These are phyloP conservation scores for Jaltomata sinuosa DNA, from an alignment of 257 asterid species.

Conservation along the genomic window DNA sequence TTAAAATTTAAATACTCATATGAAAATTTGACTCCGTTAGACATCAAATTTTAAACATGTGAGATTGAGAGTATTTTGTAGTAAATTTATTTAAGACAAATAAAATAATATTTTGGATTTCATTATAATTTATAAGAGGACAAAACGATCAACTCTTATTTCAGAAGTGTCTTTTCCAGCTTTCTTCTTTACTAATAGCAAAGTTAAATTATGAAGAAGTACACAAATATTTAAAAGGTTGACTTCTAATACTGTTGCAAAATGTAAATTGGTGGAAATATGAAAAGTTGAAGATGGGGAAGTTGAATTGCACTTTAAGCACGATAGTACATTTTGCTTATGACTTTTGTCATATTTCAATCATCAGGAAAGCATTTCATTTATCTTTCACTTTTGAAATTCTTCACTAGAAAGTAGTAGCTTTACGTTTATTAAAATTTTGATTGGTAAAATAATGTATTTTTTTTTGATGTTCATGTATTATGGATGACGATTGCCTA, in stretches of 20 bases:
- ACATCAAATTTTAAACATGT: background rate
- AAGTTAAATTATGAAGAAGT: background rate
- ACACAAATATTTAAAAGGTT: background rate
- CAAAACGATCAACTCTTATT: background rate
- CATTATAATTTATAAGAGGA: background rate
- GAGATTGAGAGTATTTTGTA: background rate
- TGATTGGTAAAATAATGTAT: too few species aligned
- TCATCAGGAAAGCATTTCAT: background rate
- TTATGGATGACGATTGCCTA: background rate
- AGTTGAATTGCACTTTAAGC: background rate
- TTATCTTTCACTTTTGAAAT: background rate
- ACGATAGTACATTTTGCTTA: background rate
- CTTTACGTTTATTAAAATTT: background rate
- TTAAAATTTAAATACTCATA: too few species aligned
- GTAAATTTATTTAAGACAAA: background rate
- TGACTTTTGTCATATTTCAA: background rate
- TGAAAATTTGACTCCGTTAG: too few species aligned
- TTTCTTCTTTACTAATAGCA: background rate
- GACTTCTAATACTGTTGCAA: background rate
- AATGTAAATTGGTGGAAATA: background rate
- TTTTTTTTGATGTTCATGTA: background rate
- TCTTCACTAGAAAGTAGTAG: background rate
- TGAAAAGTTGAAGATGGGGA: background rate
- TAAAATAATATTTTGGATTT: background rate
- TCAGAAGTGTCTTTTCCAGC: background rate